Evolutionary conservation across 805 yeast genomes (phyloP).

Genomic region (Tetrapisispora nanseiensis): DNA sequence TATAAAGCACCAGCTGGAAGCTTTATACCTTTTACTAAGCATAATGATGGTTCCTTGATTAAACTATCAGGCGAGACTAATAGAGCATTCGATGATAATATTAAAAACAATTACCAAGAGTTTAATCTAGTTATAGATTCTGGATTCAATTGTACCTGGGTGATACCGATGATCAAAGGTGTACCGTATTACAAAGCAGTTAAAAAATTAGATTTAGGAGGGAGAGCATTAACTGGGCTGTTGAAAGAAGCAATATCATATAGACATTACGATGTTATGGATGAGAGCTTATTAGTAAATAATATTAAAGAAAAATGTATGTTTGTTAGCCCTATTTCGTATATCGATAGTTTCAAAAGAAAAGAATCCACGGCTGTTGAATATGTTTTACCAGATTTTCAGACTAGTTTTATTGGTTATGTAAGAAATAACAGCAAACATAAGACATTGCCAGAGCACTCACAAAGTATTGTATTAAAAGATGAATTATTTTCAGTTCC

Average conservation of each 20-base stretch:
- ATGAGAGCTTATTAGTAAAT: conserved; percentile 77
- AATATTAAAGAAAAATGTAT: conserved; percentile 64
- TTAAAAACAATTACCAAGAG: conserved; percentile 35
- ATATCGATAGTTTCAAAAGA: conserved; percentile 24
- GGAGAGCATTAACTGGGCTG: conserved; percentile 72
- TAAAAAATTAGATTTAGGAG: conserved; percentile 75
- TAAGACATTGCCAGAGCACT: conserved; percentile 34
- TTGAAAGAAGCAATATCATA: conserved; percentile 78
- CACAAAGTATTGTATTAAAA: conserved; percentile 55
- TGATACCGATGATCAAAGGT: conserved; percentile 76
- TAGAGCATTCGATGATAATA: conserved; percentile 8
- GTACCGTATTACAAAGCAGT: conserved; percentile 68
- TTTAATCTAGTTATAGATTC: conserved; percentile 77
- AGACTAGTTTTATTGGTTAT: conserved; percentile 69
- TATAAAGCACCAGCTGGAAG: conserved; percentile 57
- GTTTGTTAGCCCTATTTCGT: conserved; percentile 41
- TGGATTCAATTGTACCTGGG: conserved; percentile 82
- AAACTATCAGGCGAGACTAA: conserved; percentile 19
- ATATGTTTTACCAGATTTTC: conserved; percentile 82
- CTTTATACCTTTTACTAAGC: conserved; percentile 52
- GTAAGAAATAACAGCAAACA: conserved; percentile 33
- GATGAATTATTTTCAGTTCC: conserved; percentile 89
- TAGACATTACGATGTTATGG: conserved; percentile 86
- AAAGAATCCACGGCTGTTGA: conserved; percentile 38
- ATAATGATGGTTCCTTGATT: conserved; percentile 4